Evolutionary conservation across 768 basidiomycete genomes (phyloP).

Genomic region (Suillus alpinus): DNA sequence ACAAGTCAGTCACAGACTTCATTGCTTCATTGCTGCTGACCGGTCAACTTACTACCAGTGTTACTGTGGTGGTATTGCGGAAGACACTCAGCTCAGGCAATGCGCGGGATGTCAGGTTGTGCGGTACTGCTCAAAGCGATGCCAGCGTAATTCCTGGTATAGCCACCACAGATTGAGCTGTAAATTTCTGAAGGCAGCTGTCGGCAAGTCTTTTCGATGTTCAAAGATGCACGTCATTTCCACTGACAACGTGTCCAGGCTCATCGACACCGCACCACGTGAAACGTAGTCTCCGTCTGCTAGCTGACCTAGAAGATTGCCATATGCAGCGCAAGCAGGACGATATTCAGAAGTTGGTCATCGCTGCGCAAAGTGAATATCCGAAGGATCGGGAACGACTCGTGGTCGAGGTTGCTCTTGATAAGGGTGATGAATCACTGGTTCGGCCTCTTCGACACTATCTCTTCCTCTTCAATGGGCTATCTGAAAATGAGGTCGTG

Average conservation of each 20-base stretch:
- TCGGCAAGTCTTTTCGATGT: background rate
- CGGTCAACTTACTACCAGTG: background rate
- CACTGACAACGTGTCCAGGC: background rate
- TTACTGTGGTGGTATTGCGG: background rate
- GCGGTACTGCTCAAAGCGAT: background rate
- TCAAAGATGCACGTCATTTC: background rate
- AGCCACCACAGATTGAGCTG: background rate
- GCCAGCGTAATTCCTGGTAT: conserved; percentile 1
- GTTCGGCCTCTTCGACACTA: background rate
- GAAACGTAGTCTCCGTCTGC: background rate
- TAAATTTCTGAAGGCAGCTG: background rate
- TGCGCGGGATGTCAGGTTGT: background rate
- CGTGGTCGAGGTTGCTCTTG: background rate
- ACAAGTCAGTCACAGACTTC: background rate
- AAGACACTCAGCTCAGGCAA: background rate
- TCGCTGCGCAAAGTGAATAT: background rate
- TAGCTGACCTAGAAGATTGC: background rate
- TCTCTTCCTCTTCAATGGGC: background rate
- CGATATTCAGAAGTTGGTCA: background rate
- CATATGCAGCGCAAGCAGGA: background rate
- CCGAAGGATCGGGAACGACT: background rate
- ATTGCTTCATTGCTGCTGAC: background rate
- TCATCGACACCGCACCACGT: background rate
- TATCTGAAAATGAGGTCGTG: background rate
- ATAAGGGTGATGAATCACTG: background rate